These are phyloP conservation scores for Phytophthora colocasiae DNA, from an alignment of 352 stramenopile genomes.

Conservation along the genomic window DNA sequence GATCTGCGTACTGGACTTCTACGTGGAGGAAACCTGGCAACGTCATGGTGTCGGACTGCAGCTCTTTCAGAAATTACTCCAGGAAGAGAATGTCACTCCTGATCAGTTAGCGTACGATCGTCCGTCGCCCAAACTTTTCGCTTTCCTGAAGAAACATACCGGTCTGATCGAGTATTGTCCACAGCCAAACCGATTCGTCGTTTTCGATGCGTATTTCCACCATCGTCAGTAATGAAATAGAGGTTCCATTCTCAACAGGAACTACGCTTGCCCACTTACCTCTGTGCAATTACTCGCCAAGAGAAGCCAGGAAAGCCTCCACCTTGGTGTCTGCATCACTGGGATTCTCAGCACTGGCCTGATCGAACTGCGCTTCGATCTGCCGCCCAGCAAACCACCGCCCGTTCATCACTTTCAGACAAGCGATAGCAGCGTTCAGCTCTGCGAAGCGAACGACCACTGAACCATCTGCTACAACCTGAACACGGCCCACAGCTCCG, in stretches of 20 bases:
- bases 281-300: slow-evolving; percentile 42
- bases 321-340: slow-evolving; percentile 76
- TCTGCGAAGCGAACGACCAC: slow-evolving; percentile 69
- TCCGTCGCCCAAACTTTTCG: slow-evolving; percentile 80
- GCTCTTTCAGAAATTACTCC: slow-evolving; percentile 72
- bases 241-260: background rate
- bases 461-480: slow-evolving; percentile 66
- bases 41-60: slow-evolving; percentile 61
- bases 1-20: slow-evolving; percentile 86
- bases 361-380: slow-evolving; percentile 70
- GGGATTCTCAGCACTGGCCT: slow-evolving; percentile 57
- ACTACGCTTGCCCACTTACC: background rate
- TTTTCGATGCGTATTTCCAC: slow-evolving; percentile 81
- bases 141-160: slow-evolving; percentile 81
- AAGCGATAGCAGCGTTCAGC: slow-evolving; percentile 67
- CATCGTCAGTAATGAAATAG: slow-evolving; percentile 18
- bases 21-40: slow-evolving; percentile 61
- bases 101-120: slow-evolving; percentile 76
- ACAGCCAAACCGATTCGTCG: slow-evolving; percentile 88
- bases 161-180: slow-evolving; percentile 50
- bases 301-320: slow-evolving; percentile 78
- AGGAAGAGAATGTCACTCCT: slow-evolving; percentile 35
- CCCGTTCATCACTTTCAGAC: slow-evolving; percentile 77
- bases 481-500: slow-evolving; percentile 66
- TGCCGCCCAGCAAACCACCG: slow-evolving; percentile 83